Percentiles rank a stretch among this genome's conserved stretches.
These are phyloP conservation scores for Hypoxylon cercidicola DNA, from an alignment of 495 filamentous ascomycete genomes.

Conservation along the genomic window DNA sequence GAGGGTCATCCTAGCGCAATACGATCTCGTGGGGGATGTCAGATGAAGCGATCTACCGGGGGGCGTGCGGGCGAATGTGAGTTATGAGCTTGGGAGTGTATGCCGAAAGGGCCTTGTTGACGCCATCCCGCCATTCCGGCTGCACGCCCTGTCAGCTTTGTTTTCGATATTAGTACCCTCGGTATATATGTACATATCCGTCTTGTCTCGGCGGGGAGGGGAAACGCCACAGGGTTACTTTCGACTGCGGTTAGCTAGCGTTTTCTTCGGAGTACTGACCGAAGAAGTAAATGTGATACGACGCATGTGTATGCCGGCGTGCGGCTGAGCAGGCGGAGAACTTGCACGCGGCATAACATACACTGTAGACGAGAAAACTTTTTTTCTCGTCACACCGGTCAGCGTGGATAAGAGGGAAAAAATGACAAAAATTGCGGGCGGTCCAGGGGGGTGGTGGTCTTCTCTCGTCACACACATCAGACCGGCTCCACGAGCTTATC, in stretches of 20 bases:
- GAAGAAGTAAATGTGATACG: slow-evolving; percentile 36
- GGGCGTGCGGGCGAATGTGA: not conserved
- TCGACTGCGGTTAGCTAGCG: not conserved
- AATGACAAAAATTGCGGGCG: slow-evolving; percentile 3
- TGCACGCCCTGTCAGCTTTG: slow-evolving; percentile 13
- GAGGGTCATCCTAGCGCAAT: slow-evolving; percentile 7
- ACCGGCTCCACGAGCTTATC: slow-evolving; percentile 39
- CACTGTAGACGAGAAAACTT: too few relatives aligned
- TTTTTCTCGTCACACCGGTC: slow-evolving; percentile 23
- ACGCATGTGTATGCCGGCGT: slow-evolving; percentile 9
- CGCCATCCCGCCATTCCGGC: slow-evolving; percentile 25
- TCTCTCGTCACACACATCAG: slow-evolving; percentile 4
- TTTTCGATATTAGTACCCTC: slow-evolving; percentile 1
- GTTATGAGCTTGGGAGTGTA: slow-evolving; percentile 9
- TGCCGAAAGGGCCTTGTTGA: slow-evolving; percentile 13
- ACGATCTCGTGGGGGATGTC: slow-evolving; percentile 27
- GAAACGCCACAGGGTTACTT: not conserved
- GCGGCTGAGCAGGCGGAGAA: not conserved
- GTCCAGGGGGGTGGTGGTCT: slow-evolving; percentile 7
- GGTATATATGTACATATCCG: slow-evolving; percentile 8
- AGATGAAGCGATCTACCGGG: slow-evolving; percentile 19
- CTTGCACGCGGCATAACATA: too few relatives aligned
- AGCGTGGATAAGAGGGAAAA: not conserved
- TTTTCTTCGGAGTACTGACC: slow-evolving; percentile 24
- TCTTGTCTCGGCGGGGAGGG: slow-evolving; percentile 1